Evolutionary conservation across 176 grass and related monocot species (phyloP), one percentile per base, ranked within the genome.

Genomic region (Avena atlantica): DNA sequence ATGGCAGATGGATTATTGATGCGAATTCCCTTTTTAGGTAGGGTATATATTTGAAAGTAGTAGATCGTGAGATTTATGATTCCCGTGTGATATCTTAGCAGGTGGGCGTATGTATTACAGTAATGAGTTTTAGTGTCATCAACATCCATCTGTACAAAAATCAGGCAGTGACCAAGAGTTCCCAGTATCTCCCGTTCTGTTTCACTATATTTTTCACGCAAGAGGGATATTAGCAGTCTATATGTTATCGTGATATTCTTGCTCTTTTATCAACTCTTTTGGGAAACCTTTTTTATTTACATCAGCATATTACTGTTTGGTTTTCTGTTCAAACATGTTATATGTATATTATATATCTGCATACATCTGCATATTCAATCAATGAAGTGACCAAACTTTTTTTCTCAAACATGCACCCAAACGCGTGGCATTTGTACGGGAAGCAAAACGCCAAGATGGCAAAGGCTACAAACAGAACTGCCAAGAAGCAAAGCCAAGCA

Each of bases 1-100:
- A 64, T 40, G 34, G 50, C 37, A 44, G 60, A 69, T 60, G 55
- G 65, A 45, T 80, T 81, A 31, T 56, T 57, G 9, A 60, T 88
- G 74, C 86, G 89, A 82, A 59, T 81, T 66, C 68, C 23, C 15
- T 45, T 48, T 77, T 86, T 78, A 76, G 53, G 27, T 29, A 87
- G 68, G 57, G 49, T 62, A 78, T 25, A 83, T 78, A 60, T 19
- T 15, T 53, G 48, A 67, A 86, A 84, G 5, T 79, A 80, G 29
- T 67, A 75, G 27, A 82, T 78, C 40, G 8, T 24, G 24, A 80
- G 48, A 6, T 58, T 60, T 80, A 56, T 63, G 77, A 92, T 89
- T 57, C 47, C 44, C 69, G 7, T 68, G 15, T 17, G 23, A 49
- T 76, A 59, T 72, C 72, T 53, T 61, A 70, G 40, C n/a, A 21